phyloP scores from a whole-genome alignment of 2,329 filamentous ascomycete species.

The Dactylellina drechsleri region DNA sequence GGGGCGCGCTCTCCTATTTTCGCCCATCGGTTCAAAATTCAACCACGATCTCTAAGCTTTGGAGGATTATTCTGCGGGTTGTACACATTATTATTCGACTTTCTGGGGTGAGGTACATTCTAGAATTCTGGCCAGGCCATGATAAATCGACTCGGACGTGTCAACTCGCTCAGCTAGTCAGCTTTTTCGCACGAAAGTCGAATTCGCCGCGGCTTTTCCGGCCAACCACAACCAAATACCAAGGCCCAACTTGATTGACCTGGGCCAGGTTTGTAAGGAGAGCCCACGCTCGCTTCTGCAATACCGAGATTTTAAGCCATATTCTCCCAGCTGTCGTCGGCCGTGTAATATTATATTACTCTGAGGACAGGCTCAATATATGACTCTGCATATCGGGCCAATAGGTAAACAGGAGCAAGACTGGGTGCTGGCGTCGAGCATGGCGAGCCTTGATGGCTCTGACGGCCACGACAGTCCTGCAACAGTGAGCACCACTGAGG shows the following conservation, averaged over 20 bases:
- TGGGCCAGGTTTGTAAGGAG: constrained; percentile 8
- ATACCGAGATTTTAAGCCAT: constrained; percentile 54
- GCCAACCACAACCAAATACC: constrained; percentile 40
- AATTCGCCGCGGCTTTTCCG: constrained; percentile 51
- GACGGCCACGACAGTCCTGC: constrained; percentile 46
- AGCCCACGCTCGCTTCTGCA: constrained; percentile 46
- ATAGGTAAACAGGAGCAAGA: constrained; percentile 21
- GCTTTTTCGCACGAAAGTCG: neutral
- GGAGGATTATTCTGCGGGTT: neutral
- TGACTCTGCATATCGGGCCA: constrained; percentile 30
- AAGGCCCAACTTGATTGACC: constrained; percentile 26
- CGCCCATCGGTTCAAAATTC: constrained; percentile 45
- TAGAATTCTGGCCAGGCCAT: too few species aligned
- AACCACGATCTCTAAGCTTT: constrained; percentile 20
- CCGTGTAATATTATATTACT: too few species aligned
- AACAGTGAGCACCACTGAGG: constrained; percentile 36
- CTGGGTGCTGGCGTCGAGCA: constrained; percentile 21
- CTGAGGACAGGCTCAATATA: too few species aligned
- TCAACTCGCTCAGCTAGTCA: too few species aligned
- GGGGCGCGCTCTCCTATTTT: constrained; percentile 31
- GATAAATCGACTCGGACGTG: too few species aligned
- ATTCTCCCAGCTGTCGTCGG: constrained; percentile 34
- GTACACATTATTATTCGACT: neutral
- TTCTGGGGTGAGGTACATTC: constrained; percentile 20
- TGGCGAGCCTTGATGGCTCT: constrained; percentile 54